Conservation (phyloP, 352 stramenopile species). For the Blastocystis sp. region DNA sequence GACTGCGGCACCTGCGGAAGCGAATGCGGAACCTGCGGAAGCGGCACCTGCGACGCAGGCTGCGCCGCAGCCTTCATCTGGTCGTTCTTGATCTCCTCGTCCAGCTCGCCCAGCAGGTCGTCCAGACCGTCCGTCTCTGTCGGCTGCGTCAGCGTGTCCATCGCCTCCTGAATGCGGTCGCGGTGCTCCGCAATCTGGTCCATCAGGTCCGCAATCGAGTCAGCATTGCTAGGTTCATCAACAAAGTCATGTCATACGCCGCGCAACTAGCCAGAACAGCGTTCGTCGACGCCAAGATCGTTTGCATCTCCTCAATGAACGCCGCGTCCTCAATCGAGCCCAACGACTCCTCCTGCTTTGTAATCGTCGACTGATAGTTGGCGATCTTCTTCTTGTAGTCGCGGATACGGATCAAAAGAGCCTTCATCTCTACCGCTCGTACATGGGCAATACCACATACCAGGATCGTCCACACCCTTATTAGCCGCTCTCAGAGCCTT, state of each 20-base stretch:
- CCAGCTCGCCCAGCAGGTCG: background rate
- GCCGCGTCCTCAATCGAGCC: background rate
- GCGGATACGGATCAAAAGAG: background rate
- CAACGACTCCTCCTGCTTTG: background rate
- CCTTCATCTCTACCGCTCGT: background rate
- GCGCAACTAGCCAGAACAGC: background rate
- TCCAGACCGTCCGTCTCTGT: background rate
- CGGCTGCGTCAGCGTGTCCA: background rate
- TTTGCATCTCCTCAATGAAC: conserved; percentile 25
- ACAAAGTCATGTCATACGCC: background rate
- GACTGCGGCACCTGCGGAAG: background rate
- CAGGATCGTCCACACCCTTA: conserved; percentile 2
- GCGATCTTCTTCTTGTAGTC: background rate
- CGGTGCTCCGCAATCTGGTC: conserved; percentile 11
- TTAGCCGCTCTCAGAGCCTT: background rate
- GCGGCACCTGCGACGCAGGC: background rate
- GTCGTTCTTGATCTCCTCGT: background rate
- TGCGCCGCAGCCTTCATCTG: background rate
- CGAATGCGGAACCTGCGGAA: background rate
- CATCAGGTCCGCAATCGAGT: conserved; percentile 12
- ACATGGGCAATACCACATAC: background rate
- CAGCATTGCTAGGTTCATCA: background rate
- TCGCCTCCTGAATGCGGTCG: background rate
- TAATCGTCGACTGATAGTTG: background rate
- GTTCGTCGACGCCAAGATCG: background rate